Conservation (phyloP, 192 early-diverging fungal genomes). For the Spizellomyces sp. region DNA sequence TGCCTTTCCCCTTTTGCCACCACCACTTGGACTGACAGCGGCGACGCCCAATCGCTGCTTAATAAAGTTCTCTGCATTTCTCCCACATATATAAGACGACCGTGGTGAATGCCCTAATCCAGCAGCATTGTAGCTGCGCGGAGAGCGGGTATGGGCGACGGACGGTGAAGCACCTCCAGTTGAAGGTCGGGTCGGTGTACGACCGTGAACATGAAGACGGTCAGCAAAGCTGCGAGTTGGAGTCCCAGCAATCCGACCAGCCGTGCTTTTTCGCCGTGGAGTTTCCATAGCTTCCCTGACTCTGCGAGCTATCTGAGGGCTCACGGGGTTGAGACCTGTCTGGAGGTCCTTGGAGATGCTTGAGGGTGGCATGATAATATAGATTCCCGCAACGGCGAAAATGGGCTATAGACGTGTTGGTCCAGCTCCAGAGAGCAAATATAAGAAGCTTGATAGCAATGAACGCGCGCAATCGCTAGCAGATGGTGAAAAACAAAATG, state of each 20-base stretch:
- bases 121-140: not conserved
- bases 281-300: constrained; percentile 10
- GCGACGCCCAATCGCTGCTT: constrained; percentile 26
- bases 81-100: not conserved
- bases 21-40: constrained; percentile 27
- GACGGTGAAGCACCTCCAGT: constrained; percentile 6
- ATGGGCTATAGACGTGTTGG: too few species aligned
- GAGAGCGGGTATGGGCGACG: not conserved
- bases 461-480: too few species aligned
- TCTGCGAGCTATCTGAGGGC: constrained; percentile 23
- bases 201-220: constrained; percentile 16
- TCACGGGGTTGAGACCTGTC: not conserved
- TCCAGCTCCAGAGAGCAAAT: too few species aligned
- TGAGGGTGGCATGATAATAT: too few species aligned
- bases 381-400: too few species aligned
- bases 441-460: too few species aligned
- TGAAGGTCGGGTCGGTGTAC: constrained; percentile 6
- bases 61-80: constrained; percentile 24
- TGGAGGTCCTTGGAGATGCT: too few species aligned
- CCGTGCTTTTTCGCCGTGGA: constrained; percentile 24
- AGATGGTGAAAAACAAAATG: too few species aligned
- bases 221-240: constrained; percentile 17
- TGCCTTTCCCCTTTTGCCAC: constrained; percentile 16
- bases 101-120: constrained; percentile 21
- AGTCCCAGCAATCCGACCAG: constrained; percentile 17